Evolutionary conservation across 1,284 basidiomycete species (phyloP), one percentile per base, ranked within the genome.

Genomic region (Neonothopanus nambi): DNA sequence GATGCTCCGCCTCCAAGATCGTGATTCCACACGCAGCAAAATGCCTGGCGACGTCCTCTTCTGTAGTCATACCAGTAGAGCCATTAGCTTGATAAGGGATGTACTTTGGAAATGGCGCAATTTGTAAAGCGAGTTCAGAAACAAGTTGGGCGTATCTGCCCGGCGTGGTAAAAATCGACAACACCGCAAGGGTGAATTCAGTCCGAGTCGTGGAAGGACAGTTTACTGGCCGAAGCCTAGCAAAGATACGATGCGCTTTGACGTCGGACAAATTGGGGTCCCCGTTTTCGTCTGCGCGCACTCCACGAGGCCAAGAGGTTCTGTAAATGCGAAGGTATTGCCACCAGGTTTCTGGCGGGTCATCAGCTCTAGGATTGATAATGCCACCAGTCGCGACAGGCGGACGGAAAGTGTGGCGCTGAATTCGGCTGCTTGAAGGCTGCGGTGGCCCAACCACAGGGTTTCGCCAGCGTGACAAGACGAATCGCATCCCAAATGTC

Each of bases 251-350:
- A 57, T 71, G 74, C 1, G 76, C 76, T 48, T 63, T 68, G 59
- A 78, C 69, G 59, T 78, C 77, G 6, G 68, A 60, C 37, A 74
- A 64, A 55, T 62, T 61, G 0, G 77, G 77, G 21, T 61, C 63
- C 13, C 70, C 69, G 55, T 67, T 63, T 17, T 58, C 45, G 54
- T 71, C 70, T 42, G 67, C 69, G 44, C 77, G 69, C 50, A 78
- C 76, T 48, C 76, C 76, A 49, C 70, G 72, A 4, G 76, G 76
- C 65, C 74, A 77, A 5, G 75, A 77, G 47, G 65, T 65, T 3
- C 64, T 70, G 50, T 78, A 73, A 24, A 65, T 63, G 8, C 69
- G 62, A 44, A 76, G 70, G 55, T 76, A 78, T 3, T 70, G 67
- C 30, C 70, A 70, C 76, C 76, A 78, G 24, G 62, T 63, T 46